Conservation (phyloP, 106 monocot species). For the Chionographis japonica region DNA sequence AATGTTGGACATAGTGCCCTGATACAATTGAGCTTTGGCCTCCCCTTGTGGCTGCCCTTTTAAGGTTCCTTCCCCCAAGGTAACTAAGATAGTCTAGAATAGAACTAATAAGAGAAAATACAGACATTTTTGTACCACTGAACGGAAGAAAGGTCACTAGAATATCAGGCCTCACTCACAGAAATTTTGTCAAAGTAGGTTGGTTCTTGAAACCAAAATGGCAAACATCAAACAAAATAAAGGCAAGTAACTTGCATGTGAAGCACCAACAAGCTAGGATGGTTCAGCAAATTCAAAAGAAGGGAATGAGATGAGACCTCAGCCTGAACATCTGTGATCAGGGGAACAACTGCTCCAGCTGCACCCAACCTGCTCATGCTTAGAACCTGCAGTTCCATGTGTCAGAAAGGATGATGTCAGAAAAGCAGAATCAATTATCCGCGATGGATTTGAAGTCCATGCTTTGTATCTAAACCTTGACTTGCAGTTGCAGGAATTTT, state of each 20-base stretch:
- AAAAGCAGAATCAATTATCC: too few species aligned
- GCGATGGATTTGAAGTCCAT: too few species aligned
- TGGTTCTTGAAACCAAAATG: too few species aligned
- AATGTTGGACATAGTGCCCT: too few species aligned
- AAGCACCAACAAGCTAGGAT: neutral
- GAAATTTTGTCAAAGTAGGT: neutral
- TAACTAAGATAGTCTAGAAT: too few species aligned
- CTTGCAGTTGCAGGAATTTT: slow-evolving; percentile 90
- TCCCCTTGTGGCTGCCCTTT: too few species aligned
- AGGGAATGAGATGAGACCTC: slow-evolving; percentile 22
- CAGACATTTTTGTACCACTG: too few species aligned
- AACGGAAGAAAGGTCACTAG: neutral
- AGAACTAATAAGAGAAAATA: too few species aligned
- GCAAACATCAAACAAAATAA: neutral
- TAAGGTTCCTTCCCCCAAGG: too few species aligned
- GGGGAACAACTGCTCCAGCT: slow-evolving; percentile 42
- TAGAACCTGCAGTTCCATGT: slow-evolving; percentile 37
- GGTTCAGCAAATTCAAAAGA: neutral
- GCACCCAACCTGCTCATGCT: slow-evolving; percentile 67
- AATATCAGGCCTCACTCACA: neutral
- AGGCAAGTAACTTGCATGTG: neutral
- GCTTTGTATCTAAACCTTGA: slow-evolving; percentile 47
- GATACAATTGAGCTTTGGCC: too few species aligned
- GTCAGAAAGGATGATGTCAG: too few species aligned
- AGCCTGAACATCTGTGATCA: slow-evolving; percentile 34